These are phyloP conservation scores for Apophysomyces sp. DNA, from an alignment of 371 early-diverging fungal species.

Conservation along the genomic window DNA sequence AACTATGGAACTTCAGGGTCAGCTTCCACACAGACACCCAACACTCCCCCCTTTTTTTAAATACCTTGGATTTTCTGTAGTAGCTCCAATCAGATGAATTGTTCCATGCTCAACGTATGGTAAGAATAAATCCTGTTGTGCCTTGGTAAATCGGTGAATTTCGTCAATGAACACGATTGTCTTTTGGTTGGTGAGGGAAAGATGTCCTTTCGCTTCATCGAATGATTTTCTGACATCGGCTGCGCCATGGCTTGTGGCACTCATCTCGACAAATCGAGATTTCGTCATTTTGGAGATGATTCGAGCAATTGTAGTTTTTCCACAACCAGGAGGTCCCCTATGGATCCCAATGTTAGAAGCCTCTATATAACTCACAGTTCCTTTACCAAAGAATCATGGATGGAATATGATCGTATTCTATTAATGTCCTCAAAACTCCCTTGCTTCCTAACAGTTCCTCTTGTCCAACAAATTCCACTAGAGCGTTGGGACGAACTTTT, in stretches of 20 bases:
- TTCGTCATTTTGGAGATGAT: slow-evolving; percentile 67
- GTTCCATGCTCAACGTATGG: slow-evolving; percentile 81
- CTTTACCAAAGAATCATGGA: slow-evolving; percentile 55
- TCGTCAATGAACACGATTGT: slow-evolving; percentile 86
- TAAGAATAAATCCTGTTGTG: slow-evolving; percentile 86
- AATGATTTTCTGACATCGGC: slow-evolving; percentile 68
- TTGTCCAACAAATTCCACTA: slow-evolving; percentile 78
- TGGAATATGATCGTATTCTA: slow-evolving; percentile 66
- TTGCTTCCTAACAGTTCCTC: slow-evolving; percentile 63
- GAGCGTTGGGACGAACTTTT: slow-evolving; percentile 63
- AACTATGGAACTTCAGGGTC: slow-evolving; percentile 26
- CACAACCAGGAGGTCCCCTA: slow-evolving; percentile 84
- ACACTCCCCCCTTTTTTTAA: neutral
- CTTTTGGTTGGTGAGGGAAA: slow-evolving; percentile 55
- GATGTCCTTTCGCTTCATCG: slow-evolving; percentile 68
- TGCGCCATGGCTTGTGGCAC: slow-evolving; percentile 70
- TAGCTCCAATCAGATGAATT: slow-evolving; percentile 79
- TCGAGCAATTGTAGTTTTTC: slow-evolving; percentile 84
- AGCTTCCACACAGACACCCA: neutral
- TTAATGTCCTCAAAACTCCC: slow-evolving; percentile 62
- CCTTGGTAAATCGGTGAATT: slow-evolving; percentile 87
- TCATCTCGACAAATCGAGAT: slow-evolving; percentile 69
- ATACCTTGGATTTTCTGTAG: slow-evolving; percentile 88
- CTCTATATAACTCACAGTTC: neutral
- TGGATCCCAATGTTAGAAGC: slow-evolving; percentile 45